Percentiles rank a stretch among this genome's conserved stretches.
phyloP scores from a whole-genome alignment of 2,329 filamentous ascomycete genomes.

The Chrysoporthe deuterocubensis region DNA sequence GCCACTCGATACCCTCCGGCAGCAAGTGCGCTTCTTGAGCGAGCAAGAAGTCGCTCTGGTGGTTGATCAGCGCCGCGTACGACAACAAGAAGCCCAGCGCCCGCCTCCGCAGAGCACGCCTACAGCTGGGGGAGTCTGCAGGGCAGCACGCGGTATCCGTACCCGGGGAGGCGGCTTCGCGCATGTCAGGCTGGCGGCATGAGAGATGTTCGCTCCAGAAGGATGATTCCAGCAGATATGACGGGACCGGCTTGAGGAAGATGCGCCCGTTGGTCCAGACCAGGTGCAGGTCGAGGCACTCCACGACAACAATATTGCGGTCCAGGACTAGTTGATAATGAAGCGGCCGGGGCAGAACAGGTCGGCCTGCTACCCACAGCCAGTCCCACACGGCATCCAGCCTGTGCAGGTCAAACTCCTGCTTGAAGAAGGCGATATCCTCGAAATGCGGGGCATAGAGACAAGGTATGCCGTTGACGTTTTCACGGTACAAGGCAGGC shows the following conservation, averaged over 20 bases:
- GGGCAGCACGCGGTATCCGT: neutral
- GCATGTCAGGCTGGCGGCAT: constrained; percentile 25
- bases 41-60: constrained; percentile 22
- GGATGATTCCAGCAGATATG: constrained; percentile 38
- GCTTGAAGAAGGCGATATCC: neutral
- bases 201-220: constrained; percentile 34
- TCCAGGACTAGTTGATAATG: constrained; percentile 43
- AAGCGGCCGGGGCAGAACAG: neutral
- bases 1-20: constrained; percentile 42
- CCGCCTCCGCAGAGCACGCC: constrained; percentile 28
- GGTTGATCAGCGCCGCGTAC: constrained; percentile 41
- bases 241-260: constrained; percentile 42
- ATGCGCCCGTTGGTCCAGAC: constrained; percentile 43
- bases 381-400: neutral
- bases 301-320: constrained; percentile 44
- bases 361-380: neutral
- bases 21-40: constrained; percentile 34
- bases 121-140: neutral
- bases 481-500: no score
- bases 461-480: no score
- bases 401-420: neutral
- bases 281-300: constrained; percentile 46
- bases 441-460: no score
- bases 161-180: neutral
- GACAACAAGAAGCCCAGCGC: constrained; percentile 46